Conservation (phyloP, 129 eudicot genomes). For the Ambrosia trifida region DNA sequence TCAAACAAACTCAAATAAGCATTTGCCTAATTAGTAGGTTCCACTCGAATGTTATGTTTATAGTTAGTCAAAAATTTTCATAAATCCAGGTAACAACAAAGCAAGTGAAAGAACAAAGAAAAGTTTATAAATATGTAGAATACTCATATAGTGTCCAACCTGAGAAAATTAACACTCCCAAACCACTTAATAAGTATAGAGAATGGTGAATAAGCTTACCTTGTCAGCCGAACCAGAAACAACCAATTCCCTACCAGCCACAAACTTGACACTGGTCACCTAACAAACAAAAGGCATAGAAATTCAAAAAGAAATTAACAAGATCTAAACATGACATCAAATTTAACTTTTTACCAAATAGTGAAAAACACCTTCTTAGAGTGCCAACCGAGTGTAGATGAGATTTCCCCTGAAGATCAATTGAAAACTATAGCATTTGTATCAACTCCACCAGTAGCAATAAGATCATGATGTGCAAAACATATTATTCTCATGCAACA, state of each 20-base stretch:
- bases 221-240: conserved; percentile 93
- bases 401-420: conserved; percentile 74
- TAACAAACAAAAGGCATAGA: conserved; percentile 29
- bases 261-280: conserved; percentile 94
- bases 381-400: conserved; percentile 94
- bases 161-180: not conserved
- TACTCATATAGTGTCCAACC: no score
- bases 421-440: conserved; percentile 83
- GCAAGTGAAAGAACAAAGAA: not conserved
- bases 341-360: conserved; percentile 17
- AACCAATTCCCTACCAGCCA: conserved; percentile 70
- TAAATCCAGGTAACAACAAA: not conserved
- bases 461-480: conserved; percentile 56
- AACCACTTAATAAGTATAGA: not conserved
- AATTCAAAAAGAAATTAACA: conserved; percentile 19
- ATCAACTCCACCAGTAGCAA: conserved; percentile 91
- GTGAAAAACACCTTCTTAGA: conserved; percentile 79
- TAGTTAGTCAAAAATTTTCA: not conserved
- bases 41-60: not conserved
- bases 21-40: not conserved
- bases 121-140: not conserved
- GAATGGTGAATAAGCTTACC: conserved; percentile 38
- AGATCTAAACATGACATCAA: not conserved
- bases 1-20: not conserved
- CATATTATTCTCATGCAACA: conserved; percentile 7